A percentile compares a stretch with the other conserved stretches of the same genome.
Conservation (phyloP, 148 eudicot genomes). For the Vaccinium macrocarpon region DNA sequence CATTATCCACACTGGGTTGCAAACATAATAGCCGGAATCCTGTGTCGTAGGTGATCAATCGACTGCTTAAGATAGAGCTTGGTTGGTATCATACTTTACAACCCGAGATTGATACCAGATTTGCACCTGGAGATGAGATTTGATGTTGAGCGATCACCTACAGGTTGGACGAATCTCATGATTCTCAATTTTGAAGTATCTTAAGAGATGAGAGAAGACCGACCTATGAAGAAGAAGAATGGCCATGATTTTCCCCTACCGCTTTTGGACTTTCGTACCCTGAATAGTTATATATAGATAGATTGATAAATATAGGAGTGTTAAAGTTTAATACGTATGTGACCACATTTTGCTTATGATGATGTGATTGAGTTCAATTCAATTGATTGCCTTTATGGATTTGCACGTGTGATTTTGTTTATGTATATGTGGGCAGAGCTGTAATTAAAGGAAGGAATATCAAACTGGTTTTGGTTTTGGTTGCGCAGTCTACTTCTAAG, state of each 20-base stretch:
- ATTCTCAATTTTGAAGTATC: no score
- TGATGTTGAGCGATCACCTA: no score
- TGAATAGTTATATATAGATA: no score
- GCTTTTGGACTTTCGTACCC: not conserved
- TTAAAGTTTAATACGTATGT: not conserved
- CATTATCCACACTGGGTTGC: not conserved
- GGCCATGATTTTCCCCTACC: not conserved
- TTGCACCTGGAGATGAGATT: no score
- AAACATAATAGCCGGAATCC: not conserved
- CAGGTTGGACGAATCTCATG: no score
- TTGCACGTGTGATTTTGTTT: not conserved
- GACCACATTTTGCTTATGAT: not conserved
- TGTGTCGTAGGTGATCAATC: no score
- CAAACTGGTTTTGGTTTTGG: conserved; percentile 70
- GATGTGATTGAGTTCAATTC: not conserved
- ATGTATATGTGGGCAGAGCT: conserved; percentile 44
- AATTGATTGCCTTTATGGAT: not conserved
- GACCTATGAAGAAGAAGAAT: not conserved
- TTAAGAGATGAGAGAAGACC: no score
- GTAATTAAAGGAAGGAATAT: conserved; percentile 63
- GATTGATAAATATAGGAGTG: not conserved
- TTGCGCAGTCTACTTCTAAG: conserved; percentile 52
- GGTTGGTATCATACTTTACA: no score
- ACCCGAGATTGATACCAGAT: no score
- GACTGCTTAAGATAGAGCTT: no score